Evolutionary conservation across 179 eudicot species (phyloP), one percentile per base, ranked within the genome.

Genomic region (Drosera spatulata): DNA sequence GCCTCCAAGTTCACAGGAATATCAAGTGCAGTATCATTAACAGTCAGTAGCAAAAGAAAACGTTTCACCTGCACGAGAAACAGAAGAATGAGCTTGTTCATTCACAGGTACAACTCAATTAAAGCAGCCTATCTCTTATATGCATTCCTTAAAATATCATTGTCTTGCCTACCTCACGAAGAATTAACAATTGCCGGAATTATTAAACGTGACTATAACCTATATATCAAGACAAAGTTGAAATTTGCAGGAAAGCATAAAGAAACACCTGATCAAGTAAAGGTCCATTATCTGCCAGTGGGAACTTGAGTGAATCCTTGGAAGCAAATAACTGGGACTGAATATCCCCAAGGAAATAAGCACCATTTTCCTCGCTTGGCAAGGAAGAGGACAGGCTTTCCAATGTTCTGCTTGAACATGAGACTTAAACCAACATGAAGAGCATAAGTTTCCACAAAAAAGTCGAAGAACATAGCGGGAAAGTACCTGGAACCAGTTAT

Each of bases 1-100:
- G 96, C 97, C 50, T 94, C 99, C 71, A 90, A 74, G 82, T 94
- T 94, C 52, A 82, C 68, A 39, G 99, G 99, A 58, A 85, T 66
- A 66, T 94, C 93, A 84, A 85, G 62, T 50, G 99, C 99, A 63
- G 66, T 81, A 74, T 94, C 99, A 79, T 85, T 79, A 54, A 90
- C 82, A 42, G 94, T 87, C 55, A 94, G 95, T 65, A 94, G 78
- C 79, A 87, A 69, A 56, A 72, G 85, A 52, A 94, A 87, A 33
- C 97, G 95, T 63, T 80, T 85, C 62, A 94, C 63, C 99, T 94
- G 85, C 58, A 39, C 76, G 44, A 39, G 44, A 55, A 67, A 46
- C 14, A 40, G 13, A 39, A 39, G 39, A 8, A 56, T n/a, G 12
- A 56, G 43, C 59, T 39, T 41, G 22, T 7, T 56, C 44, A 56